phyloP scores from a whole-genome alignment of 805 yeast genomes.

The Jamesozyma jinghongensis region DNA sequence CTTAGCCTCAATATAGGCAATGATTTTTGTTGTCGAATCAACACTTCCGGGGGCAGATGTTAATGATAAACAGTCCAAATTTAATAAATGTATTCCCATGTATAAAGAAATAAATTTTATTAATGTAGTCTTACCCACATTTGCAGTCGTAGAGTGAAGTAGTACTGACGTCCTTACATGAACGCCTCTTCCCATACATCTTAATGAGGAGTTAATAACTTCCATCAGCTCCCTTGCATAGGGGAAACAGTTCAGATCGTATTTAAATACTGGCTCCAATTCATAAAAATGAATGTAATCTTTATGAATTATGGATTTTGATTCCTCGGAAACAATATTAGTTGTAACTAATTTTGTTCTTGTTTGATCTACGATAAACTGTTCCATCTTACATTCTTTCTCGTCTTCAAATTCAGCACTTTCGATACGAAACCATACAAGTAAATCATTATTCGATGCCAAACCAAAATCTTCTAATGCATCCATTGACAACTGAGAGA shows the following conservation, averaged over 20 bases:
- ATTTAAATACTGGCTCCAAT: constrained; percentile 36
- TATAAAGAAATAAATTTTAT: constrained; percentile 46
- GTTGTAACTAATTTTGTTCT: constrained; percentile 57
- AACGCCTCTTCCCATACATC: constrained; percentile 19
- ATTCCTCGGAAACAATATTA: constrained; percentile 42
- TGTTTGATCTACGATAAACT: constrained; percentile 42
- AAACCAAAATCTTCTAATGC: not conserved
- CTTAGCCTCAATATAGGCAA: constrained; percentile 70
- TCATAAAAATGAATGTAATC: constrained; percentile 42
- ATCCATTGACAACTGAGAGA: constrained; percentile 8
- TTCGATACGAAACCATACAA: constrained; percentile 80
- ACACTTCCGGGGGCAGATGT: constrained; percentile 42
- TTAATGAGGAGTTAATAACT: constrained; percentile 45
- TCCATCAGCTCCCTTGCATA: constrained; percentile 45
- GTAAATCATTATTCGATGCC: constrained; percentile 41
- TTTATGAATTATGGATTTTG: constrained; percentile 2
- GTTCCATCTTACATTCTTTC: not conserved
- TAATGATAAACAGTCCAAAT: constrained; percentile 54
- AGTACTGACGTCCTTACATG: constrained; percentile 53
- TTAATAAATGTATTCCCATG: constrained; percentile 57
- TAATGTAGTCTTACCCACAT: constrained; percentile 68
- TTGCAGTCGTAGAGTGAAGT: constrained; percentile 59
- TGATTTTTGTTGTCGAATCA: constrained; percentile 66
- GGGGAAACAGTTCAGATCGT: constrained; percentile 30
- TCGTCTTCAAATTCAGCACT: constrained; percentile 29